These are phyloP conservation scores for Xanthoparmelia taractica DNA, from an alignment of 495 filamentous ascomycete genomes.

Conservation along the genomic window DNA sequence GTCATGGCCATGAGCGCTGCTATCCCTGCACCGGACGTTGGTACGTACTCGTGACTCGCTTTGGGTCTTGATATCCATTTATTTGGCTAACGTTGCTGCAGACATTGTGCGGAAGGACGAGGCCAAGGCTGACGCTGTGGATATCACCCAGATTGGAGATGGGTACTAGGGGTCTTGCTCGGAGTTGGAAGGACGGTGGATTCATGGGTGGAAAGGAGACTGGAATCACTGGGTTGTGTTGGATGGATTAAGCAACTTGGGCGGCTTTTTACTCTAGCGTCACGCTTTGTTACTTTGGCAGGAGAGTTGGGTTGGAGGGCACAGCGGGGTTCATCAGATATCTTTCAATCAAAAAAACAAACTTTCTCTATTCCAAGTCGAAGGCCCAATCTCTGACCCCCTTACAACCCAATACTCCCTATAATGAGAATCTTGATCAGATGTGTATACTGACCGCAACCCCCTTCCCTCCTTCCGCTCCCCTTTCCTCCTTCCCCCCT, in stretches of 20 bases:
- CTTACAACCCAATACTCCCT: no score
- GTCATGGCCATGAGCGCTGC: constrained; percentile 2
- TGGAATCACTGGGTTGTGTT: not conserved
- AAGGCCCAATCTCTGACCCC: no score
- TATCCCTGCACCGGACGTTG: not conserved
- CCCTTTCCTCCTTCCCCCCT: no score
- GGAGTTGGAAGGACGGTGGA: not conserved
- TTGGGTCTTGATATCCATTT: not conserved
- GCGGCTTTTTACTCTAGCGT: not conserved
- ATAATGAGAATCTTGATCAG: no score
- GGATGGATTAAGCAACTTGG: not conserved
- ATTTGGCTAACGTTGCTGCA: not conserved
- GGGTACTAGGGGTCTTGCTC: not conserved
- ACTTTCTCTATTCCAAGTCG: not conserved
- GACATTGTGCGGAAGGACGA: not conserved
- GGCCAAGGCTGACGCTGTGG: not conserved
- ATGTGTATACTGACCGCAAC: no score
- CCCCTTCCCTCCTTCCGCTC: no score
- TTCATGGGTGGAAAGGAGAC: not conserved
- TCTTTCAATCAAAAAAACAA: not conserved
- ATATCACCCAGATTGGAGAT: not conserved
- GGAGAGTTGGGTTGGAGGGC: not conserved
- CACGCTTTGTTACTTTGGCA: not conserved
- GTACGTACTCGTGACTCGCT: not conserved
- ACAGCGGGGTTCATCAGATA: not conserved